These are phyloP conservation scores for Volvox carteri DNA, from an alignment of 163 green algal species.

Conservation along the genomic window DNA sequence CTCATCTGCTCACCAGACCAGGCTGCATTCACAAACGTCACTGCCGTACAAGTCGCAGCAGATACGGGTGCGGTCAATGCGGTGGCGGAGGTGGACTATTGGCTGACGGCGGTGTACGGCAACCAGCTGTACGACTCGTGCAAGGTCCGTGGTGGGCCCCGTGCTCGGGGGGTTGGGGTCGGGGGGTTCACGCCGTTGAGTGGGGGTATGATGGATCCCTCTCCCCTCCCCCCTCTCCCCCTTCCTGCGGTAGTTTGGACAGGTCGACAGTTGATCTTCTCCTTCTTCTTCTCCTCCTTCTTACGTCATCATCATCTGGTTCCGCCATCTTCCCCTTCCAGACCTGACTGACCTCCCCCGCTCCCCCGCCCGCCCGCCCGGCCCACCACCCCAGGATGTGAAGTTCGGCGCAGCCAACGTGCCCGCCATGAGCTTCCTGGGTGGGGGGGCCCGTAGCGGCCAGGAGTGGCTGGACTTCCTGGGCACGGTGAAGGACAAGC, in stretches of 20 bases:
- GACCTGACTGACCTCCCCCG: too few relatives aligned
- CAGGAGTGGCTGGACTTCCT: constrained; percentile 90
- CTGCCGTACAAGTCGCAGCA: constrained; percentile 67
- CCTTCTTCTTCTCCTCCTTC: too few relatives aligned
- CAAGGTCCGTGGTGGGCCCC: constrained; percentile 68
- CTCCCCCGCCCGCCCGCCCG: too few relatives aligned
- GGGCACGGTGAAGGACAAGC: constrained; percentile 88
- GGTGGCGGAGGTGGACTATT: constrained; percentile 74
- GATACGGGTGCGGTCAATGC: constrained; percentile 71
- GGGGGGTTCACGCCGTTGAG: too few relatives aligned
- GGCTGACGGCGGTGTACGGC: constrained; percentile 73
- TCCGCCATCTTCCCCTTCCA: too few relatives aligned
- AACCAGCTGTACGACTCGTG: constrained; percentile 84
- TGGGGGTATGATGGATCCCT: too few relatives aligned
- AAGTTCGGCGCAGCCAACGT: constrained; percentile 90
- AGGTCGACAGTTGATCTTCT: too few relatives aligned
- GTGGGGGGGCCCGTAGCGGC: constrained; percentile 82
- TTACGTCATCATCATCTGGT: too few relatives aligned
- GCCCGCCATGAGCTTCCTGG: constrained; percentile 92
- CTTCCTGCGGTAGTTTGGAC: too few relatives aligned
- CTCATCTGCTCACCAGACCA: constrained; percentile 81
- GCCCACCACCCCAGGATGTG: constrained; percentile 91
- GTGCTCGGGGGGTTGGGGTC: too few relatives aligned
- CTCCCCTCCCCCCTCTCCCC: too few relatives aligned
- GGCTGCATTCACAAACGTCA: constrained; percentile 90